phyloP scores from a whole-genome alignment of 108 stramenopile species.

The Cylindrotheca closterium region DNA sequence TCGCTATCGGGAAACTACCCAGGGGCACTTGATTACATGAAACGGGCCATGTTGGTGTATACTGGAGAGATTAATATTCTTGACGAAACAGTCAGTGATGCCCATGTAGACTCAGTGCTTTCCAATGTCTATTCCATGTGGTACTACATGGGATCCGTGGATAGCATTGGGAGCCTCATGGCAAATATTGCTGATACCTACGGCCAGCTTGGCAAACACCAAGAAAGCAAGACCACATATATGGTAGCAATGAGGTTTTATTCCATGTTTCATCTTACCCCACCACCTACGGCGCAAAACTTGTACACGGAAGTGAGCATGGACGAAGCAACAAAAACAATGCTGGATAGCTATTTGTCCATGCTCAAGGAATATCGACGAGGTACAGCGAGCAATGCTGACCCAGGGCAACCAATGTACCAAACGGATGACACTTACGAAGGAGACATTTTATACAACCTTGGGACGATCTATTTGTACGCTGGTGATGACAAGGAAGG shows the following conservation, averaged over 20 bases:
- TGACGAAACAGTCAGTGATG: not conserved
- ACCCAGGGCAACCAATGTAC: not conserved
- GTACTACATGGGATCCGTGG: not conserved
- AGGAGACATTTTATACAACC: constrained; percentile 7
- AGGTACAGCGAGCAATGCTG: no score
- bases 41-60: not conserved
- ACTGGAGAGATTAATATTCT: not conserved
- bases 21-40: not conserved
- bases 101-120: not conserved
- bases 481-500: constrained; percentile 1
- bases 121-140: not conserved
- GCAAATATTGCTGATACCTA: constrained; percentile 6
- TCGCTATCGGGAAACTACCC: not conserved
- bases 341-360: not conserved
- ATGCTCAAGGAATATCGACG: not conserved
- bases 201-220: constrained; percentile 16
- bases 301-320: not conserved
- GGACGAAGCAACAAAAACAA: not conserved
- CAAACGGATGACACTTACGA: constrained; percentile 19
- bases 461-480: constrained; percentile 17
- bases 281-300: not conserved
- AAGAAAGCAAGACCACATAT: constrained; percentile 14
- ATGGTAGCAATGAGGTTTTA: constrained; percentile 22
- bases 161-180: constrained; percentile 9
- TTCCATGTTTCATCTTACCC: not conserved